Evolutionary conservation across 768 basidiomycete genomes (phyloP).

Genomic region (Coprinellus micaceus): DNA sequence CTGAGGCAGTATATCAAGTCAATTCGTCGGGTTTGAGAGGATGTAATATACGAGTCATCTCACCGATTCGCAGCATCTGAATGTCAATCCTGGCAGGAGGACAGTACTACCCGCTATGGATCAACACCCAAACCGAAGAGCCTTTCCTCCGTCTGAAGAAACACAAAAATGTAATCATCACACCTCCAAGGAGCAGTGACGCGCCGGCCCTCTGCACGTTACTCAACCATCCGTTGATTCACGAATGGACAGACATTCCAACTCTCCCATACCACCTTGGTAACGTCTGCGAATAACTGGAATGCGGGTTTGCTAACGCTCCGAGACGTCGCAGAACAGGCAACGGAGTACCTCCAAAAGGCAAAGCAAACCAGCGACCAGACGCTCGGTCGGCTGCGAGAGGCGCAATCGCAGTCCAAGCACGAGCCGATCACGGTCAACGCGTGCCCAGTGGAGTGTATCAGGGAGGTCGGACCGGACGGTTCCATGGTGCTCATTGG

Average conservation of each 20-base stretch:
- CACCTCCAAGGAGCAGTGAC: slow-evolving; percentile 47
- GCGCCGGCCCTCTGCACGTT: slow-evolving; percentile 29
- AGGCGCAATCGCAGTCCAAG: slow-evolving; percentile 20
- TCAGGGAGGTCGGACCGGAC: slow-evolving; percentile 52
- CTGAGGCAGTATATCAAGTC: not conserved
- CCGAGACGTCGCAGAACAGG: slow-evolving; percentile 22
- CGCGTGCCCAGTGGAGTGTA: slow-evolving; percentile 41
- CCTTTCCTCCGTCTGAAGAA: slow-evolving; percentile 50
- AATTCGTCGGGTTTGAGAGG: not conserved
- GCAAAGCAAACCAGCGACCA: slow-evolving; percentile 24
- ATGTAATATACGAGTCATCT: not conserved
- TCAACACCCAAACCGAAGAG: slow-evolving; percentile 42
- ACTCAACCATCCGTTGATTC: slow-evolving; percentile 46
- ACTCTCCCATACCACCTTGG: slow-evolving; percentile 48
- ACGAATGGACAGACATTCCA: slow-evolving; percentile 39
- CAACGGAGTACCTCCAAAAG: slow-evolving; percentile 19
- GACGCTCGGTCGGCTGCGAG: slow-evolving; percentile 25
- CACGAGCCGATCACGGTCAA: slow-evolving; percentile 29
- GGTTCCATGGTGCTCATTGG: slow-evolving; percentile 53
- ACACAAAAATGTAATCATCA: slow-evolving; percentile 52
- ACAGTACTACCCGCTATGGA: slow-evolving; percentile 32
- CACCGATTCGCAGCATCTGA: not conserved
- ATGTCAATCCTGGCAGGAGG: slow-evolving; percentile 6
- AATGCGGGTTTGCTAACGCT: not conserved
- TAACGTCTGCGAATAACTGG: slow-evolving; percentile 11